Base-by-base conservation (phyloP, 208 protist genomes). In the Acanthamoeba triangularis region DNA sequence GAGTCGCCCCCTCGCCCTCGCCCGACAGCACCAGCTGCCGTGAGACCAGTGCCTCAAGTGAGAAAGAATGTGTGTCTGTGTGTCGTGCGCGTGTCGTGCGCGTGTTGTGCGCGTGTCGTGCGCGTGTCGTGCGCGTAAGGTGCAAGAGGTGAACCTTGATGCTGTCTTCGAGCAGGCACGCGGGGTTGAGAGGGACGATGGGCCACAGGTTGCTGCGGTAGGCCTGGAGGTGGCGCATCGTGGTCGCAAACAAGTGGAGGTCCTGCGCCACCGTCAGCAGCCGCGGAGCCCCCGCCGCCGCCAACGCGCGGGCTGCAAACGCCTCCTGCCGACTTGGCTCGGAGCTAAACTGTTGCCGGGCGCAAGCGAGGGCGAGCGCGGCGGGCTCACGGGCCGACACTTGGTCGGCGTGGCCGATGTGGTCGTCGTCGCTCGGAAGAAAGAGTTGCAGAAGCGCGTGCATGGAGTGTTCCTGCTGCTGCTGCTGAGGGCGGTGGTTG, bases 131-230 rank as follows among this genome's bases (percentile, higher is more conserved):
- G 28, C 30, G 28, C 65, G 28, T 8, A 74, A 67, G 61, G 61
- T 28, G 28, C 61, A 67, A 67, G 61, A 28, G 1, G 28, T 28
- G 16, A 7, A 80, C 72, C 33, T 44, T 33, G 37, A 80, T 47
- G 72, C 37, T 80, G 35, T 80, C 72, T 30, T 80, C 72, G 72
- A 80, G 35, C 18, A 80, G 72, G 13, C 30, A 37, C 18, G 72
- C 72, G 7, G 72, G 72, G 37, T 80, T 44, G 72, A 80, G 72
- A 0, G 72, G 72, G 3, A 80, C 37, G 72, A 80, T 80, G 72
- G 72, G 11, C 72, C 72, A 80, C 72, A 80, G 72, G 14, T 33
- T 37, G 72, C 35, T 49, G 30, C 72, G 72, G 37, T 80, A 80
- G 30, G 18, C 33, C 10, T 47, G 25, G 16, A 80, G 37, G 72